Evolutionary conservation across 2,329 filamentous ascomycete genomes (phyloP), one percentile per base, ranked within the genome.

Genomic region (Arachnomyces sp.): DNA sequence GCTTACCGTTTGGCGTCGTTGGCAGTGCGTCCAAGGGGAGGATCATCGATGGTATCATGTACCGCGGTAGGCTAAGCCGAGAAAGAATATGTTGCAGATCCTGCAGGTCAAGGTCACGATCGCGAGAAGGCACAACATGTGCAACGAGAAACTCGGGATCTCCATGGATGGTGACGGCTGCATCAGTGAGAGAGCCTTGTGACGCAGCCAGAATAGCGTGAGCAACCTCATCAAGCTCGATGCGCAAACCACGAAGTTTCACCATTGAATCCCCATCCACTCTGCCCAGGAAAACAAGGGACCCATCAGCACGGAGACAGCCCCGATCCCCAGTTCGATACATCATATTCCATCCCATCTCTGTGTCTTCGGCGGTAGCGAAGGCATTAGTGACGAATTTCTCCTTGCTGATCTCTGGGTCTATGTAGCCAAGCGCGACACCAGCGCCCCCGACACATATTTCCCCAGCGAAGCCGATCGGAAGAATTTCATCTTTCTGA

Each of bases 391-490:
- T 16, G 12, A 54, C 35, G 35, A 59, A 57, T n/a, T 45, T 42
- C 1, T 36, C 5, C n/a, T 31, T 28, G 3, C 49, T 54, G 7
- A 52, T 38, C 4, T 47, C 39, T 4, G 32, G 13, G 4, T 41
- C 32, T 2, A 51, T 25, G 40, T 57, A 57, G 1, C 51, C 53
- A 1, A 29, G 11, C 2, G 51, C 40, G 1, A 56, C 49, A 7
- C 56, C 51, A 20, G 46, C 46, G n/a, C 58, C 55, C 15, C 50
- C 63, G 20, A 73, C 55, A 18, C 35, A 55, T 4, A 73, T 55
- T 43, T 73, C 67, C 3, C 71, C 71, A 0, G 59, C 48, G 2
- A 60, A 37, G 0, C 68, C 67, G 12, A 55, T 30, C 0, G 70
- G 65, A 1, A 66, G 52, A 2, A 61, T 58, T 2, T 60, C 43